Conservation (phyloP, 495 filamentous ascomycete species). For the Cercophora sp. region DNA sequence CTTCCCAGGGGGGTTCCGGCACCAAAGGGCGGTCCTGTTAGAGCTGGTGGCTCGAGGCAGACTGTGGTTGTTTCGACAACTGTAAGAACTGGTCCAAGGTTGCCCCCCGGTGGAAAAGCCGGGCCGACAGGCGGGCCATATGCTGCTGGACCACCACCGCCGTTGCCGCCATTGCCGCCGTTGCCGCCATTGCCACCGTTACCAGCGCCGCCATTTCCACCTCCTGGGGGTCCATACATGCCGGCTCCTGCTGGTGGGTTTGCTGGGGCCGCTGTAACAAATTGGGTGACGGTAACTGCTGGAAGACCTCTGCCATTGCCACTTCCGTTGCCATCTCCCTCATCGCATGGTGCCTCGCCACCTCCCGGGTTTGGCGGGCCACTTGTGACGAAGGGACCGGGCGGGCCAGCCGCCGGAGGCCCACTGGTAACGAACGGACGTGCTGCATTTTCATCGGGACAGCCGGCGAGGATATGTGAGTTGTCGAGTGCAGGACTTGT, state of each 20-base stretch:
- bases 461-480: conserved; percentile 9
- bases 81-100: neutral
- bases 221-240: neutral
- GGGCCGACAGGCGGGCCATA: neutral
- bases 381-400: conserved; percentile 9
- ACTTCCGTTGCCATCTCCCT: conserved; percentile 6
- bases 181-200: neutral
- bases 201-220: neutral
- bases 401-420: conserved; percentile 10
- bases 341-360: neutral
- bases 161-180: neutral
- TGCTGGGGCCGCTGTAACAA: neutral
- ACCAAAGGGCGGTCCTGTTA: too few relatives aligned
- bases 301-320: neutral
- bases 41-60: too few relatives aligned
- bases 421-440: conserved; percentile 17
- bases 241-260: neutral
- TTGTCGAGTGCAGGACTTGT: conserved; percentile 5
- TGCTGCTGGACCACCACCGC: neutral
- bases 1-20: too few relatives aligned
- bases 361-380: conserved; percentile 4
- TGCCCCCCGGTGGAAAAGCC: too few relatives aligned
- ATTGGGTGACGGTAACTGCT: neutral
- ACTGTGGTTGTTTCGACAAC: neutral
- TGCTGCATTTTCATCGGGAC: conserved; percentile 1